Evolutionary conservation across 2,329 filamentous ascomycete genomes (phyloP), one percentile per base, ranked within the genome.

Genomic region (Hymenotorrendiella dingleyae): DNA sequence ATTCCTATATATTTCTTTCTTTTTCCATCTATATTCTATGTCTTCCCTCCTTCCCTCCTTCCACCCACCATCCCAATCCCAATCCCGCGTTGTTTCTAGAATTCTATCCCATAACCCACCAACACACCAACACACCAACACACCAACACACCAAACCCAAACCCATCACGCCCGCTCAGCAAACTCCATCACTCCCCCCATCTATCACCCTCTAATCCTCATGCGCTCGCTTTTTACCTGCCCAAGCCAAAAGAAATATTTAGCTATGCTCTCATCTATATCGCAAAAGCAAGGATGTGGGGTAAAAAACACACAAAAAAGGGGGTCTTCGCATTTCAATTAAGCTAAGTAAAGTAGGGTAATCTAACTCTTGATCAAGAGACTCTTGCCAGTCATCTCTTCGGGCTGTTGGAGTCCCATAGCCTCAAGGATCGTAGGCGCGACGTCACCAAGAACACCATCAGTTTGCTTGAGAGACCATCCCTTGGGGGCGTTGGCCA

Each of bases 361-460:
- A 43, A 53, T 60, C 56, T 61, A 63, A 56, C 52, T 72, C 78
- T 88, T 94, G 60, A 89, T 69, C 56, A 98, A 73, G 60, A 98
- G 74, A 67, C 81, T 94, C 61, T 73, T 70, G 46, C 93, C 90
- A 45, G 85, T 86, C 93, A 98, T 98, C 66, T 91, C 90, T 59
- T 86, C 79, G 4, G 93, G 91, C 65, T 94, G 81, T 36, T 86
- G 78, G 48, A 98, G 73, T 23, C 93, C 93, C 90, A 98, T 96
- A 60, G 82, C 80, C 5, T 81, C 85, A 32, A 98, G 76, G 46
- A 98, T 66, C 12, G 93, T 98, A n/a, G 93, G 93, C 6, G 93
- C 93, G 24, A 98, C 93, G 61, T 98, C 93, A 47, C 93, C 93
- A 17, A 98, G 75, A n/a, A 98, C 93, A 60, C 89, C 91, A 48